Evolutionary conservation across 345 rosid species (phyloP).

Genomic region (Chamaenerion angustifolium): DNA sequence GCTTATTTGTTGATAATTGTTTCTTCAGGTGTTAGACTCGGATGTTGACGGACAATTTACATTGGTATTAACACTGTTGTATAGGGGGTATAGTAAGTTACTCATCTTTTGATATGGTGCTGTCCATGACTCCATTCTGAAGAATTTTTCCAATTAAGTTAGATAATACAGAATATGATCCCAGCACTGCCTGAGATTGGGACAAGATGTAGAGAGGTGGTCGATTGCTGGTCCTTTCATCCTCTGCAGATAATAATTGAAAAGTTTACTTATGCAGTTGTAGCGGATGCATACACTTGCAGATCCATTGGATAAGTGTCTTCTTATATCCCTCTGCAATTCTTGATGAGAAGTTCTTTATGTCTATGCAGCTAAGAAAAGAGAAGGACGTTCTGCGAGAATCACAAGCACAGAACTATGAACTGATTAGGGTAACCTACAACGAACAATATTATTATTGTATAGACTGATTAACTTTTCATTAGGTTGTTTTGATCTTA

Average conservation of each 20-base stretch:
- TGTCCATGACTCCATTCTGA: too few species aligned
- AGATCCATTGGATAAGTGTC: too few species aligned
- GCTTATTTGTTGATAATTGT: too few species aligned
- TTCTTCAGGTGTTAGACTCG: too few species aligned
- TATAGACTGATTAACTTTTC: not conserved
- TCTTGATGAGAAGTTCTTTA: not conserved
- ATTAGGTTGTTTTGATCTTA: conserved; percentile 5
- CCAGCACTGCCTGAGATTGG: conserved; percentile 45
- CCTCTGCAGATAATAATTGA: not conserved
- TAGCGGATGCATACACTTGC: too few species aligned
- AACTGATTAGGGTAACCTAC: conserved; percentile 45
- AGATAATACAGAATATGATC: conserved; percentile 7
- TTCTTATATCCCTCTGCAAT: not conserved
- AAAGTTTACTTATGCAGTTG: too few species aligned
- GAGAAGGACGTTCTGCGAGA: conserved; percentile 59
- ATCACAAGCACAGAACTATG: conserved; percentile 57
- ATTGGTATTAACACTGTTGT: too few species aligned
- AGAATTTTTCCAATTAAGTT: too few species aligned
- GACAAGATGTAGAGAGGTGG: conserved; percentile 49
- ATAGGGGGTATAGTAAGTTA: too few species aligned
- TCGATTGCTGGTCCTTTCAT: conserved; percentile 5
- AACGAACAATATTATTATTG: not conserved
- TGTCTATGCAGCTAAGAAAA: conserved; percentile 47
- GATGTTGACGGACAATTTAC: too few species aligned
- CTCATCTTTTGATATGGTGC: too few species aligned